Percentiles rank a stretch among this genome's conserved stretches.
phyloP scores from a whole-genome alignment of 208 protist species.

The Trypanosoma caninum region DNA sequence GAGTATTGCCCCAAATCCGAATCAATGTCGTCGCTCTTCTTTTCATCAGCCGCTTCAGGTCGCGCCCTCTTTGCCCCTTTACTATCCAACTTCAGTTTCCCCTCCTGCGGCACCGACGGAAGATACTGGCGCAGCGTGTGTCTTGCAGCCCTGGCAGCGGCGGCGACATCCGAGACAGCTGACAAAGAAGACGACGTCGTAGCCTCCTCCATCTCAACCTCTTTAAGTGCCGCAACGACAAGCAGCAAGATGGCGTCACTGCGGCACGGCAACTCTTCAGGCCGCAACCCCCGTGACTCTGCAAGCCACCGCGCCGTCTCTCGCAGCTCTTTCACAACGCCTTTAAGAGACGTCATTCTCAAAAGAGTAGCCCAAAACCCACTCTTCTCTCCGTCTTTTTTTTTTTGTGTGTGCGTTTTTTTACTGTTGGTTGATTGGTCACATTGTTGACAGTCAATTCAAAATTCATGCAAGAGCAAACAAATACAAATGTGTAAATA shows the following conservation, averaged over 20 bases:
- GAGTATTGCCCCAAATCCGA: constrained; percentile 68
- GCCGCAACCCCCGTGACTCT: constrained; percentile 7
- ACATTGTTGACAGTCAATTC: no score
- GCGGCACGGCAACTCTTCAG: constrained; percentile 10
- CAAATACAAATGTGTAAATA: no score
- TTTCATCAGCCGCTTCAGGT: no score
- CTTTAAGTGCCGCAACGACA: constrained; percentile 35
- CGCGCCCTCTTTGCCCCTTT: constrained; percentile 6
- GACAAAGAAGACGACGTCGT: background rate
- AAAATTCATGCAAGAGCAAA: no score
- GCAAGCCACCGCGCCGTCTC: constrained; percentile 2
- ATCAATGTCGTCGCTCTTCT: constrained; percentile 7
- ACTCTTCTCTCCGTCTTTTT: background rate
- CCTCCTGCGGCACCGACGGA: constrained; percentile 5
- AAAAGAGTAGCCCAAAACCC: background rate
- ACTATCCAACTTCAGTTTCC: no score
- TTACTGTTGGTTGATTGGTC: no score
- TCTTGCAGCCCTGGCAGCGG: constrained; percentile 39
- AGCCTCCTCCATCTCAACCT: constrained; percentile 29
- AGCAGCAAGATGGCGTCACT: constrained; percentile 39
- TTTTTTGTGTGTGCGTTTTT: background rate
- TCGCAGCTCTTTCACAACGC: constrained; percentile 3
- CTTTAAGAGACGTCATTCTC: constrained; percentile 21
- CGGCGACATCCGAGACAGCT: background rate
- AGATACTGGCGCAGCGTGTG: constrained; percentile 34